These are phyloP conservation scores for Cylindrodendrum hubeiense DNA, from an alignment of 2,329 filamentous ascomycete genomes.

Conservation along the genomic window DNA sequence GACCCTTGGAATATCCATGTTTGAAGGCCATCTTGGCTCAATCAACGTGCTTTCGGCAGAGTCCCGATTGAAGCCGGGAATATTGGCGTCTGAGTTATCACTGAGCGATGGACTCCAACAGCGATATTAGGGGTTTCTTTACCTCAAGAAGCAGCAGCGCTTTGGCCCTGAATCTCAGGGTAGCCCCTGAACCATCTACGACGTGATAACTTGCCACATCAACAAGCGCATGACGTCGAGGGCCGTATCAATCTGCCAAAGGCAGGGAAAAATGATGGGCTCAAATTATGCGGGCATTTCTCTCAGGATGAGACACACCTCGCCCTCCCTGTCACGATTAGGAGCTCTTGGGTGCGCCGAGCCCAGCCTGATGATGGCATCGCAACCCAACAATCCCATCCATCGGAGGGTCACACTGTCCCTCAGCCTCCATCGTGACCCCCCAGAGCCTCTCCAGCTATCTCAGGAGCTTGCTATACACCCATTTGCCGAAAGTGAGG, in stretches of 20 bases:
- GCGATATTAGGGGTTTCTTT: neutral
- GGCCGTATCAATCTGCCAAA: neutral
- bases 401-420: neutral
- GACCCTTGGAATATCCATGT: neutral
- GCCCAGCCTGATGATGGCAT: neutral
- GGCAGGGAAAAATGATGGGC: neutral
- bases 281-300: neutral
- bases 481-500: constrained; percentile 1
- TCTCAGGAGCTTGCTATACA: neutral
- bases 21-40: neutral
- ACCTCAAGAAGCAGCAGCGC: neutral
- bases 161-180: neutral
- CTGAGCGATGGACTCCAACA: neutral
- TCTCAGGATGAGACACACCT: neutral
- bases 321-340: neutral
- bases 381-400: constrained; percentile 10
- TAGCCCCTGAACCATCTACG: neutral
- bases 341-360: neutral
- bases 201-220: too few species aligned
- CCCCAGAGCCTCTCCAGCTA: neutral
- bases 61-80: neutral
- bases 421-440: constrained; percentile 1
- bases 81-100: neutral
- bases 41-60: neutral
- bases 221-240: neutral